Base-by-base conservation (phyloP, 2,329 filamentous ascomycete genomes). In the Fusarium phyllophilum region DNA sequence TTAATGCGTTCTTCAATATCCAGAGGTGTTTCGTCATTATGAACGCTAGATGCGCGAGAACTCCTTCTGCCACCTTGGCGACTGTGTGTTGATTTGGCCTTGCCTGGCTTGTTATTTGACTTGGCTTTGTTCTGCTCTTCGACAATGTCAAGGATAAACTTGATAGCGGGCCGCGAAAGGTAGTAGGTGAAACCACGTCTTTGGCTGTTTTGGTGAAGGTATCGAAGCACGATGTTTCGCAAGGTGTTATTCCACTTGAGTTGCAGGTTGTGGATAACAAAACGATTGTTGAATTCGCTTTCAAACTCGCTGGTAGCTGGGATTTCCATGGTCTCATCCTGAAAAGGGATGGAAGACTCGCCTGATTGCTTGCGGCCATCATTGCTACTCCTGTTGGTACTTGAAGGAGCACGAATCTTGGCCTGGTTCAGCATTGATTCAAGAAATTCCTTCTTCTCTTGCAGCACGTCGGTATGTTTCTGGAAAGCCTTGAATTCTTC, bases 171-270 rank as follows among this genome's bases (percentile, higher is more conserved):
- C 52, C 96, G 91, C 17, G 97, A 98, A 84, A 98, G 92, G 83
- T 99, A 99, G 84, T 99, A 99, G 36, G 99, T 92, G 79, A 99
- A 98, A 59, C 96, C 97, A 75, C 96, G 91, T 58, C 96, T 90
- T 83, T 99, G 97, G 80, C 95, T 95, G 78, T 97, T 96, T 85
- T 99, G 96, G 80, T 99, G 96, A 72, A 96, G 97, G 81, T 99
- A 99, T 31, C 96, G 94, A 45, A 99, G 89, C 56, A 99, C 96
- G 78, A 98, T 98, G 79, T 99, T 98, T 67, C 96, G 91, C 42
- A 99, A 84, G 17, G 95, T 90, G 78, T 99, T 99, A 84, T 97
- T 98, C 96, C 96, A 99, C 82, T 99, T 99, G 65, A 99, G 86
- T 79, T 99, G 96, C 80, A 97, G 90, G 78, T 99, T 99, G 85